A percentile compares a stretch with the other conserved stretches of the same genome.
Evolutionary conservation across 257 asterid genomes (phyloP).

Genomic region (Ajuga chamaepitys): DNA sequence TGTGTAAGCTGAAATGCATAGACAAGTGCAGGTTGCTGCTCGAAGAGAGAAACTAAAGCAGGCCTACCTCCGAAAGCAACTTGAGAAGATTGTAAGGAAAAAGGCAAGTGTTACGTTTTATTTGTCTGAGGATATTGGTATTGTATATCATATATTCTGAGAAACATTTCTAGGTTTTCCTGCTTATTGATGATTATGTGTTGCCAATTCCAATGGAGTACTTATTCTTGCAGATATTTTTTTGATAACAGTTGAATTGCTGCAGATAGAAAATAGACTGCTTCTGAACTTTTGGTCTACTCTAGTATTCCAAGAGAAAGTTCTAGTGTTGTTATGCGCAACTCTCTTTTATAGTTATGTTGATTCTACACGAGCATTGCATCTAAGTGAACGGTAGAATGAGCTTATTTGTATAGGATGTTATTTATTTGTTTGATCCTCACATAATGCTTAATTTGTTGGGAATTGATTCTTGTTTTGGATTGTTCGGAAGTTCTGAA

Average conservation of each 20-base stretch:
- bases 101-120: constrained; percentile 41
- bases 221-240: too few relatives aligned
- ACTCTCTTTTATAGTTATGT: not conserved
- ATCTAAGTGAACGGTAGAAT: not conserved
- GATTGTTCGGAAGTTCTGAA: not conserved
- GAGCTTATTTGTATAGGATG: not conserved
- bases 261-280: not conserved
- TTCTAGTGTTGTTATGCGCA: not conserved
- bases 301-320: not conserved
- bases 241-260: not conserved
- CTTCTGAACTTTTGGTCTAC: not conserved
- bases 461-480: not conserved
- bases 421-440: not conserved
- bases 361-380: not conserved
- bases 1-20: constrained; percentile 67
- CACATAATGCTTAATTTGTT: not conserved
- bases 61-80: constrained; percentile 79
- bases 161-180: not conserved
- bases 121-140: not conserved
- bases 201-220: too few relatives aligned
- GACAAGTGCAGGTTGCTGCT: constrained; percentile 81
- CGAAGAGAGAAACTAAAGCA: constrained; percentile 86
- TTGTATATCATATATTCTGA: not conserved
- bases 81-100: constrained; percentile 82
- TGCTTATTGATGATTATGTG: not conserved